Conservation (phyloP, 2,329 filamentous ascomycete genomes). For the Colletotrichum sp. region DNA sequence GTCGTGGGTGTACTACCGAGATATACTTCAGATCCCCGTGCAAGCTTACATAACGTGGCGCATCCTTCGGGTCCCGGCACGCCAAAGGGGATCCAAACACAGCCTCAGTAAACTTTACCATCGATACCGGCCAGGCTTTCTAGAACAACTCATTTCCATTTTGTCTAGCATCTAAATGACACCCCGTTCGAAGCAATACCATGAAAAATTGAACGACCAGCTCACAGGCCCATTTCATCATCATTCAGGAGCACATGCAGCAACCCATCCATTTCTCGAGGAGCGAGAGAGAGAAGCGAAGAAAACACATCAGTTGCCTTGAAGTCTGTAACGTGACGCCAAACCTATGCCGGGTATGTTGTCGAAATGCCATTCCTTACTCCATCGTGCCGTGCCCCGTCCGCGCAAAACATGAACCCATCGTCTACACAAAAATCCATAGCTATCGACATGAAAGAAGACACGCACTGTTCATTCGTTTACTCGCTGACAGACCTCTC, state of each 20-base stretch:
- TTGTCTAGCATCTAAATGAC: not conserved
- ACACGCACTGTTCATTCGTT: not conserved
- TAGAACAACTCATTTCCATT: not conserved
- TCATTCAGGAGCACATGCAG: not conserved
- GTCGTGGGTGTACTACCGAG: not conserved
- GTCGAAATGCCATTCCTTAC: conserved; percentile 18
- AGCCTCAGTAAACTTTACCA: not conserved
- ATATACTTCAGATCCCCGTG: not conserved
- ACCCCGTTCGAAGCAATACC: not conserved
- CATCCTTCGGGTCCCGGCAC: not conserved
- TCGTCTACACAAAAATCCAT: not conserved
- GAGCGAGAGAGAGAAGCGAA: not conserved
- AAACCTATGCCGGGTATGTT: conserved; percentile 21
- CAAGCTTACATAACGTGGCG: conserved; percentile 5
- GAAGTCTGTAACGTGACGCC: conserved; percentile 16
- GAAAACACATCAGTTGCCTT: conserved; percentile 7
- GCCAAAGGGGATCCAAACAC: not conserved
- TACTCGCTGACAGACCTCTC: conserved; percentile 19
- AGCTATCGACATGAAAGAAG: conserved; percentile 10
- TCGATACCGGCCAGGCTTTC: not conserved
- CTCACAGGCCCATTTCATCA: not conserved
- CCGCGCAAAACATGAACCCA: not conserved
- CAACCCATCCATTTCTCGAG: not conserved
- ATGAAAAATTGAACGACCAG: not conserved
- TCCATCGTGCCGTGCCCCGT: not conserved